Evolutionary conservation across 1,139 yeast genomes (phyloP).

Genomic region (Trichomonascaceae sp.): DNA sequence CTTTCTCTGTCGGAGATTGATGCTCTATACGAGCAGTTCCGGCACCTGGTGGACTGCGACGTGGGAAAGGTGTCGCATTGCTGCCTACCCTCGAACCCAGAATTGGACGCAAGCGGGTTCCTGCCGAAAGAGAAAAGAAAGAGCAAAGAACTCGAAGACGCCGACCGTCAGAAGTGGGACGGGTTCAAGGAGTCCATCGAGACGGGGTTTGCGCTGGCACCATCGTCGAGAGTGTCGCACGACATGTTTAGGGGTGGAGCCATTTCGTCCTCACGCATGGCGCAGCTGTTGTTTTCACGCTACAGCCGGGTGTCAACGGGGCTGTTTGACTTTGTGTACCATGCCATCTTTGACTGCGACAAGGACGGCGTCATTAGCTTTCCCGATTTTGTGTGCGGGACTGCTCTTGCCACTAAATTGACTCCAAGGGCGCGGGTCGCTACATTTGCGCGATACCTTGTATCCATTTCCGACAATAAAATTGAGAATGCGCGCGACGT

Average conservation of each 20-base stretch:
- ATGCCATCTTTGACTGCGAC: conserved; percentile 13
- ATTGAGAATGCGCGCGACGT: not conserved
- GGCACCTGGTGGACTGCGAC: conserved; percentile 11
- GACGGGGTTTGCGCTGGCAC: not conserved
- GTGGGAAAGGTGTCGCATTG: not conserved
- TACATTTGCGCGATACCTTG: not conserved
- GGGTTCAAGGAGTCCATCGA: not conserved
- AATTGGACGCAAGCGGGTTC: not conserved
- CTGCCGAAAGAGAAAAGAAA: not conserved
- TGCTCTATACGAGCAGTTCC: conserved; percentile 17
- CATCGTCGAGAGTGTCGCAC: conserved; percentile 2
- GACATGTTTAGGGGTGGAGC: conserved; percentile 3
- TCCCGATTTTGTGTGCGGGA: conserved; percentile 12
- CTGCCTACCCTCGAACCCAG: not conserved
- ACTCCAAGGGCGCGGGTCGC: conserved; percentile 1
- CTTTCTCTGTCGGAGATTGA: conserved; percentile 13
- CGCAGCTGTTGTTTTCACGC: conserved; percentile 2
- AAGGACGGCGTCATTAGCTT: conserved; percentile 13
- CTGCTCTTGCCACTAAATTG: conserved; percentile 4
- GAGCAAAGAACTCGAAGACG: not conserved
- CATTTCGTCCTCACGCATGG: conserved; percentile 3
- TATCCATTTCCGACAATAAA: not conserved
- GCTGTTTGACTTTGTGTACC: conserved; percentile 7
- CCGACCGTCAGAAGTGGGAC: not conserved
- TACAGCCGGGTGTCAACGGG: not conserved